phyloP scores from a whole-genome alignment of 1,284 basidiomycete genomes.

The Ustilago esculenta region DNA sequence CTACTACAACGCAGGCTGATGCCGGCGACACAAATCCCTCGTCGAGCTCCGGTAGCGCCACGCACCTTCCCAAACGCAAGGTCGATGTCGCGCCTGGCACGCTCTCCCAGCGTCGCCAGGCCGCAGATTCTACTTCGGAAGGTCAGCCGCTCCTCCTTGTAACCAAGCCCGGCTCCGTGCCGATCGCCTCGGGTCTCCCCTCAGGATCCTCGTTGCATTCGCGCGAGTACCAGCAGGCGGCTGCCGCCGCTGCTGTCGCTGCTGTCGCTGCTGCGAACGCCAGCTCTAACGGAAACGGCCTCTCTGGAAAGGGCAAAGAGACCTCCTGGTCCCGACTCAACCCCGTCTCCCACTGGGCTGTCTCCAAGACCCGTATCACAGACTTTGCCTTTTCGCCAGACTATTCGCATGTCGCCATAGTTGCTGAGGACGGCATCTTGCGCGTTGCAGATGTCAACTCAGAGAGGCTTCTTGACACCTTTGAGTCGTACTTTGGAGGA shows the following conservation, averaged over 20 bases:
- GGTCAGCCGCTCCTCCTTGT: conserved; percentile 36
- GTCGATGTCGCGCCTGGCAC: conserved; percentile 12
- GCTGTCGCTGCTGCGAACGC: conserved; percentile 33
- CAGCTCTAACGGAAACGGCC: conserved; percentile 27
- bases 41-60: conserved; percentile 30
- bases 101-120: conserved; percentile 29
- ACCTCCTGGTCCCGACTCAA: conserved; percentile 48
- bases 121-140: conserved; percentile 1
- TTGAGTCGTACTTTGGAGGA: conserved; percentile 63
- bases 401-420: conserved; percentile 51
- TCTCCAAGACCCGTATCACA: conserved; percentile 41
- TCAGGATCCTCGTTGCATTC: conserved; percentile 18
- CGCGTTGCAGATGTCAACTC: conserved; percentile 57
- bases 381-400: conserved; percentile 63
- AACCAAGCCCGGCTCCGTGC: conserved; percentile 39
- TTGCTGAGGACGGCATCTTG: conserved; percentile 56
- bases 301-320: conserved; percentile 49
- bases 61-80: conserved; percentile 18
- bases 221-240: conserved; percentile 37
- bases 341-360: conserved; percentile 60
- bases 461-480: conserved; percentile 52
- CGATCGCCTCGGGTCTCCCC: conserved; percentile 40
- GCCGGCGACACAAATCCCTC: conserved; percentile 25
- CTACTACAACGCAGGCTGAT: conserved; percentile 34
- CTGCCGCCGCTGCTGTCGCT: conserved; percentile 32